Base-by-base conservation (phyloP, 2,329 filamentous ascomycete species). In the Cadophora sp. region DNA sequence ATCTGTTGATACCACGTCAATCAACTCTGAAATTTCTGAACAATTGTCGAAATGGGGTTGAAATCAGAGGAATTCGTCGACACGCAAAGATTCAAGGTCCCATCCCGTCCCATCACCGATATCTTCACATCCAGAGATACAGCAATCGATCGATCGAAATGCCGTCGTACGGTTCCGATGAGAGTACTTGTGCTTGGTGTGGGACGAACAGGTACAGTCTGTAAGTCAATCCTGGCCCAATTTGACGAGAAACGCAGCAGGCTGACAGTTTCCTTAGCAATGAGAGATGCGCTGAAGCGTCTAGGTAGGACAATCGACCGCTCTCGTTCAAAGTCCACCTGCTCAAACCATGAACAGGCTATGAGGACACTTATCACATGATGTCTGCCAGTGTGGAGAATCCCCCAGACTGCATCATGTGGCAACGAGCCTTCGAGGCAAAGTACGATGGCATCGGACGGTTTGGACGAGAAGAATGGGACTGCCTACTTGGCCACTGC, bases 361-460 rank as follows among this genome's bases (percentile, higher is more conserved):
- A 89, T 77, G 81, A 85, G 72, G 87, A 90, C 77, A 89, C 86
- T 68, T 91, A 92, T 83, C 90, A 92, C 81, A 91, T 91, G 88
- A 89, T 90, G 86, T 89, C 85, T 73, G 87, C 86, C 71, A 87
- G 85, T 67, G 86, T 90, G 67, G 88, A 91, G 79, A 91, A 90
- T 79, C 87, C 87, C 16, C 86, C 85, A 30, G 89, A 91, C 74
- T 87, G 85, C 64, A 81, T 90, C 51, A 86, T 91, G 81, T 92
- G 90, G 90, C 86, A 87, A 79, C 88, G 91, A 70, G 89, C 89
- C 36, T 83, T 92, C 65, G 80, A 81, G 20, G 87, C 88, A 72
- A 88, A 88, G 74, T 88, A 83, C 78, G 84, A 89, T 71, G 66
- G 65, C 3, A 85, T 85, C 36, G 87, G 87, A 64, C 82, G 80